A percentile compares a stretch with the other conserved stretches of the same genome.
Evolutionary conservation across 352 stramenopile genomes (phyloP).

Genomic region (Ochromonadaceae sp.): DNA sequence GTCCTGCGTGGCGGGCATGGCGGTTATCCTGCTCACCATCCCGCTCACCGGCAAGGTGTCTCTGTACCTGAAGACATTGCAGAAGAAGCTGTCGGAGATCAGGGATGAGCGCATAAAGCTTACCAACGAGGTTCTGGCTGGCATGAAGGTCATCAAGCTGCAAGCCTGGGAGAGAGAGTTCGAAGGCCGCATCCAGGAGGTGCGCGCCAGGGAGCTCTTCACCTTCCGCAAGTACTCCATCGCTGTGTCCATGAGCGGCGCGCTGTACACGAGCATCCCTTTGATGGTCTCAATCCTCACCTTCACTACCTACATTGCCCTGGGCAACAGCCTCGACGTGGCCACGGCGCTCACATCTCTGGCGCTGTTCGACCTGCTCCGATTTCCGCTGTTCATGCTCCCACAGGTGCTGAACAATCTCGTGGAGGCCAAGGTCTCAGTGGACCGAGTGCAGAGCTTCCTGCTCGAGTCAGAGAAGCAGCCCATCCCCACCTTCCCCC

Average conservation of each 20-base stretch:
- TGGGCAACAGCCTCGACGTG: slow-evolving; percentile 72
- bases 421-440: slow-evolving; percentile 59
- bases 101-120: slow-evolving; percentile 72
- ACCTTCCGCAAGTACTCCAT: neutral
- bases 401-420: slow-evolving; percentile 83
- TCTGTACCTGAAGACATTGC: slow-evolving; percentile 56
- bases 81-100: slow-evolving; percentile 59
- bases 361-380: slow-evolving; percentile 85
- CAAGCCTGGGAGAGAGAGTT: slow-evolving; percentile 49
- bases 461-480: slow-evolving; percentile 27
- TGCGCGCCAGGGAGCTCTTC: slow-evolving; percentile 33
- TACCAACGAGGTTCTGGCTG: slow-evolving; percentile 73
- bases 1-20: slow-evolving; percentile 44
- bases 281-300: slow-evolving; percentile 38
- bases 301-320: slow-evolving; percentile 6
- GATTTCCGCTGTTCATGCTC: slow-evolving; percentile 92
- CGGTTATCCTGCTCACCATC: slow-evolving; percentile 77
- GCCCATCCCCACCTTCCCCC: neutral
- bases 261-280: slow-evolving; percentile 59
- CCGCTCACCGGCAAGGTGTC: slow-evolving; percentile 71
- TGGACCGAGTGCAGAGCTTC: slow-evolving; percentile 40
- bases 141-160: slow-evolving; percentile 91
- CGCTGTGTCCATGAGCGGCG: slow-evolving; percentile 37
- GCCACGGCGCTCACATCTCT: slow-evolving; percentile 76
- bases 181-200: slow-evolving; percentile 48